Evolutionary conservation across 1,284 basidiomycete genomes (phyloP), one percentile per base, ranked within the genome.

Genomic region (Rhodotorula sp.): DNA sequence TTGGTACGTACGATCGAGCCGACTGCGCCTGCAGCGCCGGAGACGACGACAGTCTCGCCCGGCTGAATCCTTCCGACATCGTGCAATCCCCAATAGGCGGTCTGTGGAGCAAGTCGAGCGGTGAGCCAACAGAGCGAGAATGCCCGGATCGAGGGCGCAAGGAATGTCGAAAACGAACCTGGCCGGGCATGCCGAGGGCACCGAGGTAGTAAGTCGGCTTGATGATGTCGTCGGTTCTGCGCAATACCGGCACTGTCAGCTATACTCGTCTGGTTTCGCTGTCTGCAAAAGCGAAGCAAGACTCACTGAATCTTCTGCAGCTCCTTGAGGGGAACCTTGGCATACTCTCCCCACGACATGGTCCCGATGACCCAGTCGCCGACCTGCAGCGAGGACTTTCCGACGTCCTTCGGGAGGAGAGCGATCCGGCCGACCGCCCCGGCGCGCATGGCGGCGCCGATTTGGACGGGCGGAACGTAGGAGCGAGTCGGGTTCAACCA

Each of bases 11-110:
- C 57, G 78, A 81, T 76, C 77, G 81, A 71, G 28, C 84, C 82
- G 26, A 92, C 91, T 5, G 91, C 88, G n/a, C 93, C 93, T 28
- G 92, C 93, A 0, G 93, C 93, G 28, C 91, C 93, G 1, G 91
- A 91, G 28, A 95, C 89, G 38, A 95, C 85, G 60, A 95, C 86
- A 0, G 86, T 90, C 70, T 95, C 92, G 16, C 92, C 91, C 0
- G 87, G 81, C 80, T 94, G 90, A 77, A 94, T 79, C 71, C 90
- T 80, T 38, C 88, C 91, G 58, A 95, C 84, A 66, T 92, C 90
- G 79, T 87, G 84, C 52, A 95, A 84, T n/a, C 93, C 91, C 90
- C 73, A 81, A 72, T 79, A 81, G n/a, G 80, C 81, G 2, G 81
- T 82, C 74, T 81, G 77, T 77, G 1, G 31, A 61, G 16, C 47